Evolutionary conservation across 2,329 filamentous ascomycete species (phyloP).

Genomic region (Curvularia sp.): DNA sequence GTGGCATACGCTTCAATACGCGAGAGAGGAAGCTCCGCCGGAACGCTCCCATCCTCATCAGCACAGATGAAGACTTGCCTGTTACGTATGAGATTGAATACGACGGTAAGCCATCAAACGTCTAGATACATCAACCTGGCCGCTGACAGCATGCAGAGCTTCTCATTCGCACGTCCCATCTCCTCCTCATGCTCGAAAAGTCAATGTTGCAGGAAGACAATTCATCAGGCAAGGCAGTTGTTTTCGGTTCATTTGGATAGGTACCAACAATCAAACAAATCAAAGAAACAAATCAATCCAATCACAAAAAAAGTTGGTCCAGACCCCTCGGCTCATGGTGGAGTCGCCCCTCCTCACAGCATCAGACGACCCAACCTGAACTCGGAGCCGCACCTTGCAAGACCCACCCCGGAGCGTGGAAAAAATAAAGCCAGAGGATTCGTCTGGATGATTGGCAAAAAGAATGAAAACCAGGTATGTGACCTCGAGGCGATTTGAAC

Average conservation of each 20-base stretch:
- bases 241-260: conserved; percentile 62
- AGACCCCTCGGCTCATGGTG: conserved; percentile 11
- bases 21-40: conserved; percentile 57
- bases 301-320: background rate
- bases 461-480: conserved; percentile 20
- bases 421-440: background rate
- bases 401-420: conserved; percentile 1
- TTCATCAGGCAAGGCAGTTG: conserved; percentile 69
- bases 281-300: conserved; percentile 4
- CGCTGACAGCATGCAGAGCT: conserved; percentile 31
- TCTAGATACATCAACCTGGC: background rate
- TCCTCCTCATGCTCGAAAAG: conserved; percentile 64
- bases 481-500: conserved; percentile 40
- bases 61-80: conserved; percentile 67
- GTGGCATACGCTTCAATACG: conserved; percentile 74
- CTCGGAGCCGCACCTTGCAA: background rate
- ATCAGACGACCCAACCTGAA: conserved; percentile 13
- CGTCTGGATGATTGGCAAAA: background rate
- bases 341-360: conserved; percentile 9
- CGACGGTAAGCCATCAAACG: conserved; percentile 62
- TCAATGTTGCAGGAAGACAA: conserved; percentile 66
- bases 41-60: conserved; percentile 62
- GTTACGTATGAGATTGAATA: conserved; percentile 75
- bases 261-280: conserved; percentile 1
- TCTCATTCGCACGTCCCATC: conserved; percentile 42